phyloP scores from a whole-genome alignment of 352 stramenopile species.

The Pythium utonaiense region DNA sequence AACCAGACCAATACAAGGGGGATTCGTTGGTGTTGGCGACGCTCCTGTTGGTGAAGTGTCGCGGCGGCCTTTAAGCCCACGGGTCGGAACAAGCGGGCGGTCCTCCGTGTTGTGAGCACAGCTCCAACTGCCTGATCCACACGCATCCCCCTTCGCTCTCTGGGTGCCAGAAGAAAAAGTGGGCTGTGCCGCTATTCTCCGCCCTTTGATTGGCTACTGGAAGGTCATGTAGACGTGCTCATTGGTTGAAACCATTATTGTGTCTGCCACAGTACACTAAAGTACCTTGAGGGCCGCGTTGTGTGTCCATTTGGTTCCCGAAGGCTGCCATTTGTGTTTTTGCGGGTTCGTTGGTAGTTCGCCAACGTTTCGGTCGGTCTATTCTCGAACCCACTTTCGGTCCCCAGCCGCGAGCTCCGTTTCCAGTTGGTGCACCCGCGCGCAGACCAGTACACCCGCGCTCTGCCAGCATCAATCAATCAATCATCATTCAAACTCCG shows the following conservation, averaged over 20 bases:
- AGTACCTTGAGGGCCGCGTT: conserved; percentile 1
- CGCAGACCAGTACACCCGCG: too few species aligned
- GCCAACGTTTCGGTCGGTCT: not conserved
- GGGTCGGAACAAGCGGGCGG: not conserved
- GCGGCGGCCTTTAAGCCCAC: not conserved
- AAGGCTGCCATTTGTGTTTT: conserved; percentile 5
- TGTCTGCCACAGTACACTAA: not conserved
- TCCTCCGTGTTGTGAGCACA: not conserved
- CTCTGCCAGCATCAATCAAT: not conserved
- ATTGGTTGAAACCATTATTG: not conserved
- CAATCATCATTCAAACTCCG: not conserved
- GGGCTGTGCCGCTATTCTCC: not conserved
- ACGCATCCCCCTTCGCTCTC: not conserved
- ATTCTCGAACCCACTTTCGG: not conserved
- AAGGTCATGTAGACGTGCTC: not conserved
- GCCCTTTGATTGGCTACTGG: not conserved
- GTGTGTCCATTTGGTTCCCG: conserved; percentile 1
- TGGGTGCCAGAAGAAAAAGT: conserved; percentile 1
- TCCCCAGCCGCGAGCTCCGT: not conserved
- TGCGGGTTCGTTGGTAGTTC: not conserved
- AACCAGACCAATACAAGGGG: too few species aligned
- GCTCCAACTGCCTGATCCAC: not conserved
- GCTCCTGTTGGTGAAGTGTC: too few species aligned
- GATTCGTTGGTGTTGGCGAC: too few species aligned
- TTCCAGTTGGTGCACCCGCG: not conserved